Base-by-base conservation (phyloP, 1,284 basidiomycete species). In the Xerocomus nothofagi region DNA sequence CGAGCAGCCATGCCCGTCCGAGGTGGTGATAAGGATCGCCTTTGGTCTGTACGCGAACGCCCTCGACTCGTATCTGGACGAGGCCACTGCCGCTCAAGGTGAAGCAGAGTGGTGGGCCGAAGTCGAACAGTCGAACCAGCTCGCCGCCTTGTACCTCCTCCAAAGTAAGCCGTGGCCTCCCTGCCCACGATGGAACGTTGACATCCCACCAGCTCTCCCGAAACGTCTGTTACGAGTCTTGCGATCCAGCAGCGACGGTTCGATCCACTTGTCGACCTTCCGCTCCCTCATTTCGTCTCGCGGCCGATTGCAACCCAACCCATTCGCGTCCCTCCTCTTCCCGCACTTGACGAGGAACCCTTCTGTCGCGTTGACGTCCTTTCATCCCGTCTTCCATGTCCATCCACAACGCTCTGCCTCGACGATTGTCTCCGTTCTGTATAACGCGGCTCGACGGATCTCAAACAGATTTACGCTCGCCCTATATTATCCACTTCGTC, bases 81-180 rank as follows among this genome's bases (percentile, higher is more conserved):
- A 89, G 58, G 85, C 88, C 4, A 74, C 77, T 11, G 66, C 80
- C 36, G 78, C 80, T 7, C 87, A 91, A 59, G 68, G 73, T 6
- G 87, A 89, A 57, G 79, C 83, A 10, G 81, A 88, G 49, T 91
- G 86, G 86, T 91, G 88, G 88, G 72, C 75, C 17, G 80, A 84
- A 44, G 62, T 86, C 39, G 81, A 80, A 52, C 73, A 79, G 30
- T 88, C 86, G 1, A 62, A 67, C 32, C 54, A 63, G 40, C 76
- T 71, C 30, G 69, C 81, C 8, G 73, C 74, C 11, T 72, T 75
- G 63, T 86, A 85, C 63, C 69, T 89, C 24, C 52, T 89, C 4
- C 83, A 88, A 71, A 87, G 87, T 89, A 59, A 42, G 61, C 26
- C 11, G 1, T 23, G 10, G 5, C 53, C 39, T 39, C 34, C 36